Percentiles rank a stretch among this genome's conserved stretches.
phyloP scores from a whole-genome alignment of 345 rosid genomes.

The Rhodomyrtus tomentosa region DNA sequence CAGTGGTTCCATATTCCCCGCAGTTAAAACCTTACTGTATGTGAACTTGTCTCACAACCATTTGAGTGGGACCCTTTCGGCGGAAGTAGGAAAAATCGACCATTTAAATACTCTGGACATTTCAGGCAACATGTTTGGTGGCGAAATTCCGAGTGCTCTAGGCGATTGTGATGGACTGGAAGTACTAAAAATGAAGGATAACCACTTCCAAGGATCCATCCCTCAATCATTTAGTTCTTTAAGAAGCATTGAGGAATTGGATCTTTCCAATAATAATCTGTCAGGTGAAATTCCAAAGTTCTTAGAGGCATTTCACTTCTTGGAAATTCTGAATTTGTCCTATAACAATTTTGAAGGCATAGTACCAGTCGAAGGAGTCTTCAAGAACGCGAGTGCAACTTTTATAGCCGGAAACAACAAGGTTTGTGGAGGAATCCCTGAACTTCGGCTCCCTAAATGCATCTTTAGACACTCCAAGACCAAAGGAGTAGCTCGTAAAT shows the following conservation, averaged over 20 bases:
- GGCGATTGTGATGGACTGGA: not conserved
- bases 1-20: slow-evolving; percentile 4
- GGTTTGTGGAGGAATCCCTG: slow-evolving; percentile 12
- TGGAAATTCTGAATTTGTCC: slow-evolving; percentile 9
- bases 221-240: too few species aligned
- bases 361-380: slow-evolving; percentile 10
- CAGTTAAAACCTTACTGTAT: not conserved
- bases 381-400: slow-evolving; percentile 6
- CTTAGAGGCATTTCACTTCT: not conserved
- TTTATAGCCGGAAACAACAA: slow-evolving; percentile 8
- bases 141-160: slow-evolving; percentile 5
- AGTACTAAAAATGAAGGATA: not conserved
- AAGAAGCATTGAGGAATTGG: too few species aligned
- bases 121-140: slow-evolving; percentile 9
- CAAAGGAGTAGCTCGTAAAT: not conserved
- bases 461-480: not conserved
- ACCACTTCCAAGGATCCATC: too few species aligned
- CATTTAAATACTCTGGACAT: slow-evolving; percentile 3
- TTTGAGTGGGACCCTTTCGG: slow-evolving; percentile 6
- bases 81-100: slow-evolving; percentile 2
- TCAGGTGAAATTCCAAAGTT: slow-evolving; percentile 8
- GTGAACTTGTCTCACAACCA: slow-evolving; percentile 9
- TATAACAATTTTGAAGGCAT: slow-evolving; percentile 9
- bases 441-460: not conserved
- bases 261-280: too few species aligned